Conservation (phyloP, 192 early-diverging fungal species). For the Helicostylum pulchrum region DNA sequence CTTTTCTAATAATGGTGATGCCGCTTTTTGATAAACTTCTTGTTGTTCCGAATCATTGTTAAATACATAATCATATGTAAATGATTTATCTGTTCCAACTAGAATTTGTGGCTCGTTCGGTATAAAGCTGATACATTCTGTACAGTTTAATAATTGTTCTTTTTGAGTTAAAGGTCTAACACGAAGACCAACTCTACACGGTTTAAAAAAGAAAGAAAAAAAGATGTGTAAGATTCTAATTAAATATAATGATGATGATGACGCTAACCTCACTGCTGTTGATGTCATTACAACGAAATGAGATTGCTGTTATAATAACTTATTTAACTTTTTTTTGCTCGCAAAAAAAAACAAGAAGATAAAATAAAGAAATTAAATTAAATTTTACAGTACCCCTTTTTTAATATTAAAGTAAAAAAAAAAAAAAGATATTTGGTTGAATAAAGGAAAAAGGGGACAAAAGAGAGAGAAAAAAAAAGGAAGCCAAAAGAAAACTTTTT, state of each 20-base stretch:
- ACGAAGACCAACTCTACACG: constrained; percentile 70
- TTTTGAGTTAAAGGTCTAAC: constrained; percentile 74
- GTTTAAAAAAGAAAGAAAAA: background rate
- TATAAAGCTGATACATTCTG: constrained; percentile 57
- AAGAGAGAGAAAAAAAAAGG: background rate
- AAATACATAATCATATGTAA: constrained; percentile 74
- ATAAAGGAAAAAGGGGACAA: constrained; percentile 17
- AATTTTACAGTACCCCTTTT: background rate
- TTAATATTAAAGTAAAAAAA: background rate
- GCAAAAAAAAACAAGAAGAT: background rate
- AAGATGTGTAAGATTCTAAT: background rate
- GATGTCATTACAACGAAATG: constrained; percentile 16
- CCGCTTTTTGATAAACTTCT: constrained; percentile 57
- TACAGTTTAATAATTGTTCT: constrained; percentile 65
- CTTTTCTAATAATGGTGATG: constrained; percentile 57
- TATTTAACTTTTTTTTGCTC: too few relatives aligned
- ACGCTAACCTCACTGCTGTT: constrained; percentile 40
- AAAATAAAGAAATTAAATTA: constrained; percentile 8
- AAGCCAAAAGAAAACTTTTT: background rate
- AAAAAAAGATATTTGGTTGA: background rate
- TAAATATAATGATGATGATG: constrained; percentile 5
- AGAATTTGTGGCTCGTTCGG: constrained; percentile 60
- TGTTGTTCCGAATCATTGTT: constrained; percentile 48
- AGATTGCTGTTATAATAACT: background rate
- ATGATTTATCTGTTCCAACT: constrained; percentile 59